phyloP scores from a whole-genome alignment of 495 filamentous ascomycete species.

The Annulohypoxylon maeteangense region DNA sequence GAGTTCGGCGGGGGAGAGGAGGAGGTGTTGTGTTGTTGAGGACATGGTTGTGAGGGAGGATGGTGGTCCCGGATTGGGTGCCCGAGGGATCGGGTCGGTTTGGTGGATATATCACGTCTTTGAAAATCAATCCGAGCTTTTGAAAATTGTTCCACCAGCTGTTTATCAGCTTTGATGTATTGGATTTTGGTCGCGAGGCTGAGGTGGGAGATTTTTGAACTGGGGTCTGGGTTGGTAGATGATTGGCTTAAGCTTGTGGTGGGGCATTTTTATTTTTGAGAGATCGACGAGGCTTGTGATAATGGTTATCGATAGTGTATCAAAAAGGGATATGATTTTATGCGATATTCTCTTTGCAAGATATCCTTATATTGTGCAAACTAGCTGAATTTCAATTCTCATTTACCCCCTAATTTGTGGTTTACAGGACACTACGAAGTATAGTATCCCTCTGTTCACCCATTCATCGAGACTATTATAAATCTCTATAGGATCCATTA shows the following conservation, averaged over 20 bases:
- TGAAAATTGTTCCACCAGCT: not conserved
- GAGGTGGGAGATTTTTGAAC: constrained; percentile 45
- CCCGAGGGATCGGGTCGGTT: not conserved
- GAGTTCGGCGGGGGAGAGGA: constrained; percentile 94
- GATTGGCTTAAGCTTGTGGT: constrained; percentile 25
- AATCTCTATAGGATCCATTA: not conserved
- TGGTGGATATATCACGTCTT: not conserved
- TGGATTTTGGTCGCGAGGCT: constrained; percentile 27
- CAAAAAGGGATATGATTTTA: not conserved
- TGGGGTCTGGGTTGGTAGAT: constrained; percentile 34
- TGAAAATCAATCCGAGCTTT: not conserved
- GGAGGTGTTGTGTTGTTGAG: constrained; percentile 59
- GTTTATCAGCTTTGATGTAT: not conserved
- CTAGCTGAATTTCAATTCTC: not conserved
- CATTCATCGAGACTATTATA: not conserved
- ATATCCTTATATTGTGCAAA: not conserved
- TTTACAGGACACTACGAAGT: too few relatives aligned
- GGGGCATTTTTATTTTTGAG: constrained; percentile 5
- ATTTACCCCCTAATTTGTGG: not conserved
- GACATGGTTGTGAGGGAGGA: constrained; percentile 20
- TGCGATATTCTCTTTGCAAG: not conserved
- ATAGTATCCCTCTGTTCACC: not conserved
- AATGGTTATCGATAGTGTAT: constrained; percentile 28
- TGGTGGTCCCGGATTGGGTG: not conserved
- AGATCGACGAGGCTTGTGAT: constrained; percentile 5